phyloP scores from a whole-genome alignment of 164 flowering plant species.

The Berberis thunbergii region DNA sequence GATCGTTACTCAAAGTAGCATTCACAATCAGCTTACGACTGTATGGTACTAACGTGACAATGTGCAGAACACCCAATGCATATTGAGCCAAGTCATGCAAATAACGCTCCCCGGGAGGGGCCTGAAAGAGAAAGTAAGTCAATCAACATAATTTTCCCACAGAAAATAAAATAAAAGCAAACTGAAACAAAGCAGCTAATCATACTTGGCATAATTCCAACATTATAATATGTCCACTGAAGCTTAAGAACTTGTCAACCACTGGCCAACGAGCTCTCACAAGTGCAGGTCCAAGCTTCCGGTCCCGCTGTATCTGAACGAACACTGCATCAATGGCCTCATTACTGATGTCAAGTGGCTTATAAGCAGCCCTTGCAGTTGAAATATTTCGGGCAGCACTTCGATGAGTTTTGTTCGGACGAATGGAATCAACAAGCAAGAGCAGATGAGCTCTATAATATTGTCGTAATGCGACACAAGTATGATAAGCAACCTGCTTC shows the following conservation, averaged over 20 bases:
- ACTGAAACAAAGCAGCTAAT: too few species aligned
- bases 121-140: constrained; percentile 34
- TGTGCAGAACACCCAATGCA: constrained; percentile 91
- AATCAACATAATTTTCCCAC: background rate
- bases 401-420: constrained; percentile 69
- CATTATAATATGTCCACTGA: constrained; percentile 73
- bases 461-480: constrained; percentile 86
- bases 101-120: constrained; percentile 89
- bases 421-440: constrained; percentile 83
- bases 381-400: constrained; percentile 56
- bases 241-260: constrained; percentile 56
- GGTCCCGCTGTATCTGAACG: constrained; percentile 73
- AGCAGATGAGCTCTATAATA: constrained; percentile 93
- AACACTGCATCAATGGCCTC: constrained; percentile 82
- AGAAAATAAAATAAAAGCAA: too few species aligned
- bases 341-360: constrained; percentile 85
- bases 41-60: constrained; percentile 65
- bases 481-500: constrained; percentile 91
- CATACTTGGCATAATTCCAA: constrained; percentile 83
- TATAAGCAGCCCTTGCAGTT: constrained; percentile 62
- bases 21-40: constrained; percentile 68
- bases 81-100: constrained; percentile 96
- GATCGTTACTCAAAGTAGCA: constrained; percentile 74
- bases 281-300: constrained; percentile 83
- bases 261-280: constrained; percentile 78